These are phyloP conservation scores for Macaranga tanarius DNA, from an alignment of 441 rosid genomes.

Conservation along the genomic window DNA sequence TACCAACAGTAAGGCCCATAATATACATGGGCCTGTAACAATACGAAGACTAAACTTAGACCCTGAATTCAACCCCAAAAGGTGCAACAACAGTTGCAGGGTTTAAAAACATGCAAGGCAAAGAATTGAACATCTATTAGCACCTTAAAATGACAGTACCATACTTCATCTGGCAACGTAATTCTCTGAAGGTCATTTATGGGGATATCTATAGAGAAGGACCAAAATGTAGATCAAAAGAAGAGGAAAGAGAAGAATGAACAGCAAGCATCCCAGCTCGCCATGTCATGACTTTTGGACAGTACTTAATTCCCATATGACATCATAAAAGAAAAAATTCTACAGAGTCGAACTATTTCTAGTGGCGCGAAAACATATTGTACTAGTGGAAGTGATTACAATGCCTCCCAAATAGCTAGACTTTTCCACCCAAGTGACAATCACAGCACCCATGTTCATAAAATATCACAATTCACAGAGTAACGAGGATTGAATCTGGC, in stretches of 20 bases:
- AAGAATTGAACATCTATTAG: too few species aligned
- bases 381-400: too few species aligned
- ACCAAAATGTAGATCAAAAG: not conserved
- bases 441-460: too few species aligned
- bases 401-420: too few species aligned
- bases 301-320: not conserved
- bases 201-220: not conserved
- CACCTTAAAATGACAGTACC: not conserved
- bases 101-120: too few species aligned
- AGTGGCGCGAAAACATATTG: not conserved
- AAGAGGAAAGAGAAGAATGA: not conserved
- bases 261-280: not conserved
- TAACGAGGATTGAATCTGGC: not conserved
- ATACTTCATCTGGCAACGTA: not conserved
- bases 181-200: not conserved
- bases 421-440: too few species aligned
- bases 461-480: too few species aligned
- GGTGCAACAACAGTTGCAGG: too few species aligned
- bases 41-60: not conserved
- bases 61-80: not conserved
- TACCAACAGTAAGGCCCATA: not conserved
- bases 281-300: not conserved
- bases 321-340: not conserved
- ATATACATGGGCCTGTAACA: not conserved
- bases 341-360: not conserved